Evolutionary conservation across 1,284 basidiomycete genomes (phyloP), one percentile per base, ranked within the genome.

Genomic region (Cryptococcus hybrid): DNA sequence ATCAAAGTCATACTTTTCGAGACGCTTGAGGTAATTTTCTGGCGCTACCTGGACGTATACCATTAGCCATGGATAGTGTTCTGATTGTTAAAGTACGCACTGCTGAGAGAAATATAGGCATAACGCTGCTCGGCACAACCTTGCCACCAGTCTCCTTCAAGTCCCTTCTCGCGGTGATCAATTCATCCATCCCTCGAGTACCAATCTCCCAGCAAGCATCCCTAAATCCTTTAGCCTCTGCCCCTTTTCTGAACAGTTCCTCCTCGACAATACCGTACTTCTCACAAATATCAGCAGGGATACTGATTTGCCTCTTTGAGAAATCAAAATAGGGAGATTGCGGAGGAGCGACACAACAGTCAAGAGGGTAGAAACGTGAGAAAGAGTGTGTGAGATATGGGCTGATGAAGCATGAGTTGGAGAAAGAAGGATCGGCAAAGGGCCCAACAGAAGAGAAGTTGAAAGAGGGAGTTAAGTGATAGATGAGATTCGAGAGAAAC

Each of bases 181-280:
- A 76, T 76, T 97, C 88, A 78, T 95, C 92, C 79, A 95, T 92
- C 43, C 92, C 93, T 15, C 89, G 78, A 8, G 88, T 90, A 13
- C 93, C 93, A 72, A 95, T 87, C 69, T 92, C 89, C 72, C 87
- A 96, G 39, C 91, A 87, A 0, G 91, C 92, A 58, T 84, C 82
- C 46, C 68, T 69, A 7, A 81, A 52, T 0, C 80, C 80, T 8
- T 70, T 65, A 3, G 88, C 89, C 15, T 81, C 75, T 7, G 82
- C 81, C 1, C 90, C 88, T 45, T 90, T 81, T 37, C 89, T 82
- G 73, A 92, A 88, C 8, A 96, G 86, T 35, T 92, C 88, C 74
- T 96, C 92, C 73, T 95, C 90, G 49, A 84, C 85, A 9, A 96
- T 86, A 7, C 85, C 83, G 69, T 92, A 86, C 61, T 84, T 86